Evolutionary conservation across 805 yeast species (phyloP).

Genomic region (Diddensiella santjacobensis): DNA sequence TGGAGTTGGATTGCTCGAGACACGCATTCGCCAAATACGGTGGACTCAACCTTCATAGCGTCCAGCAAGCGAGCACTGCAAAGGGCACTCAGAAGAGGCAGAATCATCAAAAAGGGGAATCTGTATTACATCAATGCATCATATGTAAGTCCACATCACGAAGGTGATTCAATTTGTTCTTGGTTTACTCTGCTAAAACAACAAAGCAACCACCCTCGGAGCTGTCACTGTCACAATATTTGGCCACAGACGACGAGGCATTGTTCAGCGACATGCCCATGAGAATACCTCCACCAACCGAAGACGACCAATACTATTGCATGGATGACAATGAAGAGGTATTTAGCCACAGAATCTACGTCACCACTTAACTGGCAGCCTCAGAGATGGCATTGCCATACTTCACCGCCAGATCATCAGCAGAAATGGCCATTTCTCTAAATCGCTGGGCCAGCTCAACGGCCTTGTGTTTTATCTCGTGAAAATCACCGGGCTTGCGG

Average conservation of each 20-base stretch:
- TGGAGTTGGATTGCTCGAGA: constrained; percentile 30
- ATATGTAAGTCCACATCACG: constrained; percentile 15
- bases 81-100: constrained; percentile 35
- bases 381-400: constrained; percentile 17
- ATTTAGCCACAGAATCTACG: constrained; percentile 31
- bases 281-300: constrained; percentile 35
- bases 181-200: not conserved
- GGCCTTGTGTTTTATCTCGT: not conserved
- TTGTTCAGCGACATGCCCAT: constrained; percentile 33
- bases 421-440: constrained; percentile 9
- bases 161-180: too few relatives aligned
- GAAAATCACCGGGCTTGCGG: constrained; percentile 5
- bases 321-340: constrained; percentile 35
- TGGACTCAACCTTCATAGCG: constrained; percentile 34
- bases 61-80: constrained; percentile 37
- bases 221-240: constrained; percentile 30
- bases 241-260: constrained; percentile 35
- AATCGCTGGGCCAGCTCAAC: constrained; percentile 12
- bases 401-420: constrained; percentile 18
- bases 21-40: constrained; percentile 24
- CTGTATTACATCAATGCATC: constrained; percentile 29
- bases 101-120: constrained; percentile 30
- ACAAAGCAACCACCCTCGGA: constrained; percentile 32
- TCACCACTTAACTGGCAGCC: not conserved
- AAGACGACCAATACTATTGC: constrained; percentile 29